Evolutionary conservation across 140 eudicot species (phyloP), one percentile per base, ranked within the genome.

Genomic region (Flaveria floridana): DNA sequence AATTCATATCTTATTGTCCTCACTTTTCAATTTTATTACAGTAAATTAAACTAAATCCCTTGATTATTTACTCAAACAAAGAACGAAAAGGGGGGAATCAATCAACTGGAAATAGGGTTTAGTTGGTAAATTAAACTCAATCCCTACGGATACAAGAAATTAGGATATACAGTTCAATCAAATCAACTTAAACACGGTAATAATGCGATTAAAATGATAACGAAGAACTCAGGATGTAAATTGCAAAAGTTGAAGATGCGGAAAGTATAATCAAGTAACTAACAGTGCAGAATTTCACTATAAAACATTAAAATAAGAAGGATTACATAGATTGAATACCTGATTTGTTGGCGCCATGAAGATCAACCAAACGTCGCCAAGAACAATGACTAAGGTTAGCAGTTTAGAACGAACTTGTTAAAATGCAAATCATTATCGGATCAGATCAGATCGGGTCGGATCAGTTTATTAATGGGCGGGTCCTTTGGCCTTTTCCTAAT

Each of bases 321-420:
- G 12, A 30, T 34, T 47, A 46, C 6, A 42, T 2, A 65, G 72
- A 65, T 9, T 34, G 66, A 19, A 20, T 50, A 76, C 80, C 67
- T 50, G 80, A 76, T 10, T 76, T 66, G 80, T 76, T 76, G 80
- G 74, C 80, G 80, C 80, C 80, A 76, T 76, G 44, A 34, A 64
- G 42, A 64, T 65, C 65, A 75, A 62, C 53, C 13, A 65, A 65
- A 65, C 51, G 65, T 50, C 79, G 79, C 20, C 20, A 34, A 19
- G 26, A 75, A 64, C 26, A 3, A 48, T 13, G 41, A 58, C 65
- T 23, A 64, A 18, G 19, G 26, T 25, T 19, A 8, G 42, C 12
- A 64, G 48, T 64, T 62, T 52, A 62, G 78, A 39, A 61, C 34
- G 26, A 44, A 9, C 70, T 2, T 16, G 28, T 18, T 25, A 10